Base-by-base conservation (phyloP, 306 rosid genomes). In the Pterocarpus santalinus region DNA sequence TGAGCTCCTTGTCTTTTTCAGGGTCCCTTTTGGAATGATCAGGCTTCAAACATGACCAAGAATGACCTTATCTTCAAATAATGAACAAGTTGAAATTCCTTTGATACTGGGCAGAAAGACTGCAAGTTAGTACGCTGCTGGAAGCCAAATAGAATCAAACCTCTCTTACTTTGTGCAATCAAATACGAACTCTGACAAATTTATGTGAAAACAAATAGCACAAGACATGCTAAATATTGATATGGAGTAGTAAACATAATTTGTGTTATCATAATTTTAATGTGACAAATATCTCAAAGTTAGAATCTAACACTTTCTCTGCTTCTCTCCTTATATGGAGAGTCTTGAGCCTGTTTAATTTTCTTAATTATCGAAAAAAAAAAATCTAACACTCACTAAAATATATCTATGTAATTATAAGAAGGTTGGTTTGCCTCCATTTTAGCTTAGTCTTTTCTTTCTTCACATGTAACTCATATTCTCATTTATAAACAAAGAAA, bases 1-100 rank as follows among this genome's bases (percentile, higher is more conserved):
- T 52, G 64, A 34, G 47, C 2, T 71, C 75, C 76, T 51, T 71
- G 64, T 71, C 64, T 51, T 52, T 71, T 52, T 71, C 8, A 71
- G 10, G 14, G 9, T 15, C 51, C 58, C 8, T 62, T 8, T 5
- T 8, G 62, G 62, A 71, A 34, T 71, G 15, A 56, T 49, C 30
- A 7, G 61, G 28, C 60, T 69, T 30, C 39, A 69, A 67, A 69
- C 57, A 32, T 46, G 36, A 69, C 44, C 39, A 12, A 46, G 43
- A 30, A 69, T 30, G 28, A 13, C 58, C 60, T 12, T 47, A 69
- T 46, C 17, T 47, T 69, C 30, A 46, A 28, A 46, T 15, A 5
- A 69, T 6, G 58, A 69, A 69, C 58, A 47, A 22, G 56, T 28
- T 47, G 58, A 46, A 69, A 69, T 69, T 46, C 74, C 12, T 12